Conservation (phyloP, 371 early-diverging fungal species). For the Enterocytospora artemiae region DNA sequence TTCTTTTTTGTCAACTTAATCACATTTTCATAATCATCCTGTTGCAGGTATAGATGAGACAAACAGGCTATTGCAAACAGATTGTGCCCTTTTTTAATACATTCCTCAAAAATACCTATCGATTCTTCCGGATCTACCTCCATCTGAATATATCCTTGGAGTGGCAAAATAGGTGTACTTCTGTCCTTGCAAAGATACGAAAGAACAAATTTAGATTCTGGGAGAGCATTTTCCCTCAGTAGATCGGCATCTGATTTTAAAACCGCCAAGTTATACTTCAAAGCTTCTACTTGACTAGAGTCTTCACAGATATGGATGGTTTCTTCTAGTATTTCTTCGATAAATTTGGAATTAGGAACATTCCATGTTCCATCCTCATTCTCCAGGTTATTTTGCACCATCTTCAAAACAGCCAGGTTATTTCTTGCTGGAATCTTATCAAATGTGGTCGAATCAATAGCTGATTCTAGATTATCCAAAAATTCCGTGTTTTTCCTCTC, state of each 20-base stretch:
- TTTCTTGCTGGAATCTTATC: neutral
- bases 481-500: neutral
- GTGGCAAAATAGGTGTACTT: neutral
- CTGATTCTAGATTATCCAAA: neutral
- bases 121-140: neutral
- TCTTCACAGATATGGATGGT: neutral
- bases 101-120: too few relatives aligned
- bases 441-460: neutral
- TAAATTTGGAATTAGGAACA: too few relatives aligned
- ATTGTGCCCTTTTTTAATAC: too few relatives aligned
- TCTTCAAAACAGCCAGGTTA: neutral
- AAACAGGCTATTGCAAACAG: too few relatives aligned
- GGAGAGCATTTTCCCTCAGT: slow-evolving; percentile 2
- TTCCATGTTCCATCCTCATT: too few relatives aligned
- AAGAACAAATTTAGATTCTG: neutral
- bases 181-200: neutral
- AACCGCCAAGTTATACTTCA: slow-evolving; percentile 23
- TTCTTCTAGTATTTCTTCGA: neutral
- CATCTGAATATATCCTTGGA: neutral
- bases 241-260: slow-evolving; percentile 1
- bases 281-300: neutral
- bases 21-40: too few relatives aligned
- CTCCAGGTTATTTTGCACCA: slow-evolving; percentile 15
- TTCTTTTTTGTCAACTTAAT: neutral
- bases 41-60: too few relatives aligned